Evolutionary conservation across 306 rosid genomes (phyloP).

Genomic region (Quercus glauca): DNA sequence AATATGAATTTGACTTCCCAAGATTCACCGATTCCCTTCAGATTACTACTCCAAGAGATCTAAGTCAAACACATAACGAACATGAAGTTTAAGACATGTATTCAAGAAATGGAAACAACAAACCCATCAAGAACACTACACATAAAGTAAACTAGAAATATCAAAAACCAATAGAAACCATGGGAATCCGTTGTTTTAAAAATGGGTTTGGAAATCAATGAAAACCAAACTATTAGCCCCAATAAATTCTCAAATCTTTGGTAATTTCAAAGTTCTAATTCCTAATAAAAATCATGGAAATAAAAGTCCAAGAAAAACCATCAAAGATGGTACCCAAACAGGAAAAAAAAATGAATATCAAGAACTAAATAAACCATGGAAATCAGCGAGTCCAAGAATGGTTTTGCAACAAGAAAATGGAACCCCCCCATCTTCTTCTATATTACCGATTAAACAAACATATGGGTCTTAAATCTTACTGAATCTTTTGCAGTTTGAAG

Average conservation of each 20-base stretch:
- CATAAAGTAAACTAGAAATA: neutral
- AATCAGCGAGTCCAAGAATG: neutral
- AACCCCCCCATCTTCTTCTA: no score
- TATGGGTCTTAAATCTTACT: neutral
- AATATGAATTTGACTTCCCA: conserved; percentile 44
- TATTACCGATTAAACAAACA: neutral
- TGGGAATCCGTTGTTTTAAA: no score
- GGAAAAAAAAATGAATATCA: neutral
- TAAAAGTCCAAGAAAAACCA: neutral
- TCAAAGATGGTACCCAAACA: neutral
- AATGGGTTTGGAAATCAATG: no score
- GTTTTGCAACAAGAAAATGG: neutral
- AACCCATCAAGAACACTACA: neutral
- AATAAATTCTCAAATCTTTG: neutral
- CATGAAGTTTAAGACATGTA: neutral
- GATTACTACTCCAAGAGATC: conserved; percentile 32
- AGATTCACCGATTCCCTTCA: conserved; percentile 2
- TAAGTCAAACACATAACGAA: conserved; percentile 13
- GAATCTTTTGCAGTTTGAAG: neutral
- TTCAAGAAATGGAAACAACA: neutral
- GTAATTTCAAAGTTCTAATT: neutral
- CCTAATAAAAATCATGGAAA: neutral
- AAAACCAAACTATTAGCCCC: no score
- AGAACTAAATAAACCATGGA: neutral
- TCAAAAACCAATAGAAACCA: no score